Evolutionary conservation across 306 rosid species (phyloP), one percentile per base, ranked within the genome.

Genomic region (Lagenaria siceraria): DNA sequence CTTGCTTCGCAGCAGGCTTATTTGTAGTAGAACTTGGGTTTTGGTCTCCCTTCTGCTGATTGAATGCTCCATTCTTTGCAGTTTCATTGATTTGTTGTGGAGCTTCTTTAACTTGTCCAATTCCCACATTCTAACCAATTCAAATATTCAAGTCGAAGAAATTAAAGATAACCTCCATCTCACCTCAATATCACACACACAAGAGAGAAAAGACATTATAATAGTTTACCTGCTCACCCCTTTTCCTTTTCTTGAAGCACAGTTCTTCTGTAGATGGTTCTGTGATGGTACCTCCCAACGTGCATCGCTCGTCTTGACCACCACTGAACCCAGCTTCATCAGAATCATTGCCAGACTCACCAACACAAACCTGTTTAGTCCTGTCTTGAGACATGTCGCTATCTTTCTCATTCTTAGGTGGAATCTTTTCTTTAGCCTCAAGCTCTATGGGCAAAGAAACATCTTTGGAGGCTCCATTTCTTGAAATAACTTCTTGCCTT

Each of bases 241-340:
- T 89, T 85, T 89, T 92, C 92, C 99, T 90, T 85, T 96, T 96
- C 92, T 86, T 92, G 27, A 84, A 84, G 83, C 86, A 79, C 21
- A 82, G 77, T 76, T 84, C 90, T 81, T 82, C 87, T 4, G 14
- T 38, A 24, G 91, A 88, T 84, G 91, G 87, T 25, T 82, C 97
- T 15, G 84, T 85, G 25, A 84, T 86, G 3, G 83, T 63, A 80
- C 84, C 94, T 64, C 82, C 98, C 87, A 87, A 53, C 86, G 80
- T 75, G 36, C 87, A 86, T 6, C 80, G 78, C 77, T 88, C 96
- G 49, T 78, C 93, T 56, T 76, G 91, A 78, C 87, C 89, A 75
- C 77, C 85, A 72, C 92, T 86, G 38, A 88, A 85, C 79, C 90
- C 98, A 3, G 88, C 88, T 78, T 89, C 90, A 69, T 89, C 97